Evolutionary conservation across 2,329 filamentous ascomycete genomes (phyloP), one percentile per base, ranked within the genome.

Genomic region (Pseudogymnoascus sp.): DNA sequence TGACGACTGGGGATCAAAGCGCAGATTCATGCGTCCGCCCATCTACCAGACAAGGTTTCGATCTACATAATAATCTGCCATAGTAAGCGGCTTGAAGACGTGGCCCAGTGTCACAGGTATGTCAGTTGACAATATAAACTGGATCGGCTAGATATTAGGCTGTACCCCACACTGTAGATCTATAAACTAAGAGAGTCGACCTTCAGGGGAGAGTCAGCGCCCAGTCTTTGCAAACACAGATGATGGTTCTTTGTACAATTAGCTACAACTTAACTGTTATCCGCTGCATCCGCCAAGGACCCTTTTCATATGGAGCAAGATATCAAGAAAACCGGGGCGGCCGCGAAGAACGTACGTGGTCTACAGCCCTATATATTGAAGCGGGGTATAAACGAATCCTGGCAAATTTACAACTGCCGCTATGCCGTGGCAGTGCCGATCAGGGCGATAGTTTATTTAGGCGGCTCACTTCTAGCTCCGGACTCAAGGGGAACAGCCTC

Each of bases 371-470:
- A 48, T 41, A 42, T 48, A 48, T 15, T 29, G 7, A 29, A 5
- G 44, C 44, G 27, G 44, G 44, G 44, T 51, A 51, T 15, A 31
- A 29, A 2, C 42, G 42, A 48, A 51, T 51, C 44, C 25, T 31
- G 44, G 31, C 15, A 31, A 15, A 31, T 51, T 15, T n/a, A 15
- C 44, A 31, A 51, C 7, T 51, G 44, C 44, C 44, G 44, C 7
- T 48, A 51, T 51, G 44, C 44, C 13, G 27, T 9, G 27, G 10
- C 44, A 51, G 31, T 51, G 44, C 44, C 44, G 44, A 31, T 51
- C 44, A 48, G 44, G 44, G 44, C 8, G 3, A 31, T 25, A 51
- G 25, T 15, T 51, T 51, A 15, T 51, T 84, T 36, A 51, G 13
- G 27, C 27, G 27, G 44, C 44, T 31, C 13, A 12, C 44, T 29